phyloP scores from a whole-genome alignment of 257 asterid species.

The Solanum pimpinellifolium region DNA sequence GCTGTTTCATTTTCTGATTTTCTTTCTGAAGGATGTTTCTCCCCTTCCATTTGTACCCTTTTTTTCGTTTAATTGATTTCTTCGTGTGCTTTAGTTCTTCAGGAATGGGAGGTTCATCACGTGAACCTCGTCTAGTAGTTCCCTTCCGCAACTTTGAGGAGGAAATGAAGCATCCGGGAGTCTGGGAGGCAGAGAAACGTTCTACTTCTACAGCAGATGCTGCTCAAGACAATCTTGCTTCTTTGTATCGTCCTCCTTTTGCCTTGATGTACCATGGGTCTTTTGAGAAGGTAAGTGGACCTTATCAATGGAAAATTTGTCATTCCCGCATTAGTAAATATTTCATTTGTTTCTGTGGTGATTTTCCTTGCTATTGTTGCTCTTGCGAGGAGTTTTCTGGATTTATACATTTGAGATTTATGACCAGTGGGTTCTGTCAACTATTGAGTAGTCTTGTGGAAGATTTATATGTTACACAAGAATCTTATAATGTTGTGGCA shows the following conservation, averaged over 20 bases:
- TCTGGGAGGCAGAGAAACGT: slow-evolving; percentile 71
- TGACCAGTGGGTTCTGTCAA: background rate
- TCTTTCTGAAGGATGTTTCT: background rate
- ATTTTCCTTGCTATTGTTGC: background rate
- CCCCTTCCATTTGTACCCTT: background rate
- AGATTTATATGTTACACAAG: background rate
- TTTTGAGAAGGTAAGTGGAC: slow-evolving; percentile 65
- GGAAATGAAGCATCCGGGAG: slow-evolving; percentile 75
- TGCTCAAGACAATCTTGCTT: slow-evolving; percentile 84
- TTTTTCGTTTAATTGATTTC: background rate
- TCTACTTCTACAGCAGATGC: slow-evolving; percentile 52
- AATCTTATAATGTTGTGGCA: background rate
- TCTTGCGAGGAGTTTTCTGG: background rate
- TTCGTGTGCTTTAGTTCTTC: slow-evolving; percentile 22
- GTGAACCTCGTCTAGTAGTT: slow-evolving; percentile 59
- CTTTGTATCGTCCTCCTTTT: slow-evolving; percentile 94
- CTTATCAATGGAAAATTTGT: background rate
- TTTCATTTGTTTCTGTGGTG: background rate
- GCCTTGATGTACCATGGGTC: slow-evolving; percentile 81
- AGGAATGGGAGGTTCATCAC: slow-evolving; percentile 46
- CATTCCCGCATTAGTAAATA: background rate
- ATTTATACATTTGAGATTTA: background rate
- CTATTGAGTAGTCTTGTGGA: background rate
- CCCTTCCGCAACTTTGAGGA: slow-evolving; percentile 97
- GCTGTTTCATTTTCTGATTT: background rate